Percentiles rank a stretch among this genome's conserved stretches.
These are phyloP conservation scores for Acer yangbiense DNA, from an alignment of 345 rosid species.

Conservation along the genomic window DNA sequence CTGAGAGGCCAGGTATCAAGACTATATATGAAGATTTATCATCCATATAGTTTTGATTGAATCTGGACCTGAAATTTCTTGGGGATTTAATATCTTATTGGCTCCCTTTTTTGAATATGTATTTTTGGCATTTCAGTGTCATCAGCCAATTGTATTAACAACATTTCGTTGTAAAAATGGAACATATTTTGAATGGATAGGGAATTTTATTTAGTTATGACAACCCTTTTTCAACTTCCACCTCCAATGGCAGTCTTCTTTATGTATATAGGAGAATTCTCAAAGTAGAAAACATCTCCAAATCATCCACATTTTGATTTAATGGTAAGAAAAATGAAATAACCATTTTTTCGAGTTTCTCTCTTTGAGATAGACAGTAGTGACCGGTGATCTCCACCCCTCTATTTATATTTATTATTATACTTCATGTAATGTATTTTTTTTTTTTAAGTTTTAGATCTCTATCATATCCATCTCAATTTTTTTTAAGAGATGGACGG, in stretches of 20 bases:
- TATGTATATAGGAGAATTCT: no score
- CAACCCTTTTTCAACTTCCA: neutral
- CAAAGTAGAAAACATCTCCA: no score
- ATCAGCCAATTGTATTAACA: conserved; percentile 15
- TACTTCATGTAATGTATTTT: no score
- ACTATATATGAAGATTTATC: conserved; percentile 96
- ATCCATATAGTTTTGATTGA: conserved; percentile 51
- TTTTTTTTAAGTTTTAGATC: no score
- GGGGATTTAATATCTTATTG: conserved; percentile 45
- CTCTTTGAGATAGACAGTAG: no score
- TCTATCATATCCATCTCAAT: no score
- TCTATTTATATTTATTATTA: no score
- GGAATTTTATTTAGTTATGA: conserved; percentile 3
- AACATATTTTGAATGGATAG: conserved; percentile 23
- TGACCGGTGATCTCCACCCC: no score
- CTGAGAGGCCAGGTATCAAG: conserved; percentile 97
- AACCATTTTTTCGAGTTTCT: no score
- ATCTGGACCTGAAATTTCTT: conserved; percentile 21
- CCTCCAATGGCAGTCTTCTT: neutral
- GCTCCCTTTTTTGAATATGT: conserved; percentile 20
- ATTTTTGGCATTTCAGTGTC: conserved; percentile 17
- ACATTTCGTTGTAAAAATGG: conserved; percentile 27
- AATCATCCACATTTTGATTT: no score
- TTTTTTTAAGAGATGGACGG: no score
- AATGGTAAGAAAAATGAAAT: no score